Percentiles rank a stretch among this genome's conserved stretches.
Evolutionary conservation across 225 moss, liverwort and hornwort species (phyloP).

Genomic region (Sphagnum contortum): DNA sequence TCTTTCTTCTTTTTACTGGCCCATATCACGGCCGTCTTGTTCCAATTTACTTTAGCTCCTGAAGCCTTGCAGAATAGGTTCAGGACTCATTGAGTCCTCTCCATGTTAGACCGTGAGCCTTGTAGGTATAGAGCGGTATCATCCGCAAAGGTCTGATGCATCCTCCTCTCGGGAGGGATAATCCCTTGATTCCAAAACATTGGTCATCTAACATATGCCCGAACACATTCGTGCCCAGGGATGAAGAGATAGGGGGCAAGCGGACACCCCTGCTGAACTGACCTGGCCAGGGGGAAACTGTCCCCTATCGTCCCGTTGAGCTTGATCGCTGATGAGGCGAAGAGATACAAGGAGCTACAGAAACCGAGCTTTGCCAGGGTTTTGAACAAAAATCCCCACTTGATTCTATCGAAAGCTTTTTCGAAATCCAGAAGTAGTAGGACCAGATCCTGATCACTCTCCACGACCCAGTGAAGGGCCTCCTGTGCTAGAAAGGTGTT

Average conservation of each 20-base stretch:
- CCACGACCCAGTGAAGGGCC: background rate
- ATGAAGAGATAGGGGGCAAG: background rate
- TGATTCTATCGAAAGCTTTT: no score
- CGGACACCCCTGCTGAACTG: conserved; percentile 3
- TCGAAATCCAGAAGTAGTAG: no score
- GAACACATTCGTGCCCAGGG: background rate
- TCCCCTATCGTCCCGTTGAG: no score
- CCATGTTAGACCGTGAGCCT: no score
- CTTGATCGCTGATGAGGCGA: background rate
- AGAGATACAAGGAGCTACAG: background rate
- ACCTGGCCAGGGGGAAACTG: background rate
- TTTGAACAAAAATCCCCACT: background rate
- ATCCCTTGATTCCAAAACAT: background rate
- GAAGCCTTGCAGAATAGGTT: no score
- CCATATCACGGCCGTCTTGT: no score
- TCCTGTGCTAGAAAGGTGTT: background rate
- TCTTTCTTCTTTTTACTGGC: no score
- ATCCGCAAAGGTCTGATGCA: background rate
- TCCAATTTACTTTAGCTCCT: no score
- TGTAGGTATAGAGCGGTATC: background rate
- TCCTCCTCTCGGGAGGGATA: background rate
- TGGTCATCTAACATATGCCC: background rate
- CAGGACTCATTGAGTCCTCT: no score
- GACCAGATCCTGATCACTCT: background rate
- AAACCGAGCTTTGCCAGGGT: background rate